Conservation (phyloP, 225 moss, liverwort and hornwort genomes). For the Takakia lepidozioides region DNA sequence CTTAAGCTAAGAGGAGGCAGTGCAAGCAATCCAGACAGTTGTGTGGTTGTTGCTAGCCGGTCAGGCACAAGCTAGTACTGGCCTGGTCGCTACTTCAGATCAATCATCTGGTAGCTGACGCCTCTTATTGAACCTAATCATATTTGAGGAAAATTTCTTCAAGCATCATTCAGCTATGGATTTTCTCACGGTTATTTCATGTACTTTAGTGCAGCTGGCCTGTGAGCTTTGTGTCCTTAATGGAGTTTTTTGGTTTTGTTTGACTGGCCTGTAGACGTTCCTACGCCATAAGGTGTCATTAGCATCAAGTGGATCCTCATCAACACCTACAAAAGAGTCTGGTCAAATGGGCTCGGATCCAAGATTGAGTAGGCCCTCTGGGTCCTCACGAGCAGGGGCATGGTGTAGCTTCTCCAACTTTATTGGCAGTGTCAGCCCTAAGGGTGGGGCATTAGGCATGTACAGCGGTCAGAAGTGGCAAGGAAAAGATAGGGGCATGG, state of each 20-base stretch:
- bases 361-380: constrained; percentile 25
- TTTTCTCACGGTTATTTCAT: too few relatives aligned
- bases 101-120: too few relatives aligned
- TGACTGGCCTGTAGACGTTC: constrained; percentile 60
- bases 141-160: too few relatives aligned
- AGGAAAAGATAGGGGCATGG: constrained; percentile 30
- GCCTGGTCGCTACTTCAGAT: too few relatives aligned
- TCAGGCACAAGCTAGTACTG: too few relatives aligned
- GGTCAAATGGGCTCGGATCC: constrained; percentile 23
- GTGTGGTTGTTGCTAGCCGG: too few relatives aligned
- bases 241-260: not conserved
- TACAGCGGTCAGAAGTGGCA: constrained; percentile 41
- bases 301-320: constrained; percentile 36
- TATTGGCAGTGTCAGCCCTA: constrained; percentile 49
- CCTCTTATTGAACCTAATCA: too few relatives aligned
- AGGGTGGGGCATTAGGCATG: constrained; percentile 38
- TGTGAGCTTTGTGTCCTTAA: too few relatives aligned
- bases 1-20: too few relatives aligned
- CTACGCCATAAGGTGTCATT: constrained; percentile 93
- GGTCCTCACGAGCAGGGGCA: constrained; percentile 29
- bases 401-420: constrained; percentile 58
- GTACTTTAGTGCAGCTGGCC: too few relatives aligned
- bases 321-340: constrained; percentile 25
- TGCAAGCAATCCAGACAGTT: too few relatives aligned
- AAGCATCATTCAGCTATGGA: too few relatives aligned